Percentiles rank a stretch among this genome's conserved stretches.
Conservation (phyloP, 2,329 filamentous ascomycete genomes). For the Penicillium sp. region DNA sequence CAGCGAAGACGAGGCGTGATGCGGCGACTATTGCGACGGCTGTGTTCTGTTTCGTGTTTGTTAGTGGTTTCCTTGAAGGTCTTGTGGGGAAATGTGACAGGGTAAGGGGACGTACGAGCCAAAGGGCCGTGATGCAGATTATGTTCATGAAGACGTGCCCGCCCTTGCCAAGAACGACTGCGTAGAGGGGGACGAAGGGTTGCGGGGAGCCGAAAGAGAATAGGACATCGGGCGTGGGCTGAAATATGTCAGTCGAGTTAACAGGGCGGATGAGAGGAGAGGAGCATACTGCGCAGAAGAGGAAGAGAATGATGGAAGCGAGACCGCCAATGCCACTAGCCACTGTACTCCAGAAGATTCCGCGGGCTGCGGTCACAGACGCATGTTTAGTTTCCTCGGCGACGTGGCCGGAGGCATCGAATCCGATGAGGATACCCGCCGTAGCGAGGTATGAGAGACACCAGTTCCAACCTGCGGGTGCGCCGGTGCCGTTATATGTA, state of each 20-base stretch:
- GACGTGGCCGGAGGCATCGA: slow-evolving; percentile 65
- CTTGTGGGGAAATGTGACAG: no score
- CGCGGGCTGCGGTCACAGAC: slow-evolving; percentile 55
- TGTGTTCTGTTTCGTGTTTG: slow-evolving; percentile 52
- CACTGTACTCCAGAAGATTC: slow-evolving; percentile 66
- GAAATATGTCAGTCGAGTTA: not conserved
- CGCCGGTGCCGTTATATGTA: slow-evolving; percentile 63
- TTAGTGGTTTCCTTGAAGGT: not conserved
- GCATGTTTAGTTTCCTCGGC: slow-evolving; percentile 66
- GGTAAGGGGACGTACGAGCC: slow-evolving; percentile 50
- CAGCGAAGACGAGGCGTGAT: slow-evolving; percentile 66
- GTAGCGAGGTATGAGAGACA: slow-evolving; percentile 66
- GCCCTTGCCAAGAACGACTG: slow-evolving; percentile 59
- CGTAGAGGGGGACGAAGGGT: slow-evolving; percentile 64
- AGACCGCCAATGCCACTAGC: slow-evolving; percentile 62
- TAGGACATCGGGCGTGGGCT: slow-evolving; percentile 57
- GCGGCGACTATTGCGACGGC: slow-evolving; percentile 64
- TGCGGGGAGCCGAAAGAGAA: slow-evolving; percentile 61
- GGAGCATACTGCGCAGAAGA: slow-evolving; percentile 59
- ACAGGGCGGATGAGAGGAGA: not conserved
- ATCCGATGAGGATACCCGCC: slow-evolving; percentile 64
- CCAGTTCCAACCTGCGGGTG: slow-evolving; percentile 66
- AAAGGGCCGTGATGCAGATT: slow-evolving; percentile 57
- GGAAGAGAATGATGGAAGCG: slow-evolving; percentile 61
- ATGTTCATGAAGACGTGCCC: slow-evolving; percentile 67